A percentile compares a stretch with the other conserved stretches of the same genome.
Conservation (phyloP, 139 green algal genomes). For the Coelastrella sp. region DNA sequence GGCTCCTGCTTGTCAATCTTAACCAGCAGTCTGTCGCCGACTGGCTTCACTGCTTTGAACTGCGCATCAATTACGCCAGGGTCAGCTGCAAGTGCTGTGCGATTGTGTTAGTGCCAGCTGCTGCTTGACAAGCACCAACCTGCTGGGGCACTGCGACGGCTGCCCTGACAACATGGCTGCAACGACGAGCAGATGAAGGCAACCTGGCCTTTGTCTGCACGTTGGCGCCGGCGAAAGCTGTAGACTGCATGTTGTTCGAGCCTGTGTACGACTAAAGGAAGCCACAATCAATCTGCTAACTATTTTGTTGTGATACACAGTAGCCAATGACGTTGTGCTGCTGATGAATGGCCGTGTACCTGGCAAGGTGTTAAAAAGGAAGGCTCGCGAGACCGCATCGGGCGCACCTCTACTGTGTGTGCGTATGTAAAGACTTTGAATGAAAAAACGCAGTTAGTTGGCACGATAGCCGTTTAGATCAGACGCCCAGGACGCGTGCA, state of each 20-base stretch:
- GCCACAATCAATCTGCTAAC: not conserved
- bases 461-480: too few relatives aligned
- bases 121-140: not conserved
- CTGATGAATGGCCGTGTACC: not conserved
- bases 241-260: conserved; percentile 23
- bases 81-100: not conserved
- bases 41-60: conserved; percentile 88
- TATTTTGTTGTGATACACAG: too few relatives aligned
- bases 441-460: too few relatives aligned
- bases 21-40: conserved; percentile 92
- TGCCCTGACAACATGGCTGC: conserved; percentile 29
- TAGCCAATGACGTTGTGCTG: too few relatives aligned
- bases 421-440: not conserved
- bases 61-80: conserved; percentile 46
- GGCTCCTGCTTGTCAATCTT: conserved; percentile 89
- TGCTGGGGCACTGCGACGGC: conserved; percentile 30
- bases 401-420: not conserved
- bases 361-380: not conserved
- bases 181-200: conserved; percentile 27
- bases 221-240: conserved; percentile 35
- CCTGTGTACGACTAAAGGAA: not conserved
- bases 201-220: conserved; percentile 1
- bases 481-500: too few relatives aligned
- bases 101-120: not conserved
- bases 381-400: not conserved